These are phyloP conservation scores for Rugonectria rugulosa DNA, from an alignment of 2,329 filamentous ascomycete species.

Conservation along the genomic window DNA sequence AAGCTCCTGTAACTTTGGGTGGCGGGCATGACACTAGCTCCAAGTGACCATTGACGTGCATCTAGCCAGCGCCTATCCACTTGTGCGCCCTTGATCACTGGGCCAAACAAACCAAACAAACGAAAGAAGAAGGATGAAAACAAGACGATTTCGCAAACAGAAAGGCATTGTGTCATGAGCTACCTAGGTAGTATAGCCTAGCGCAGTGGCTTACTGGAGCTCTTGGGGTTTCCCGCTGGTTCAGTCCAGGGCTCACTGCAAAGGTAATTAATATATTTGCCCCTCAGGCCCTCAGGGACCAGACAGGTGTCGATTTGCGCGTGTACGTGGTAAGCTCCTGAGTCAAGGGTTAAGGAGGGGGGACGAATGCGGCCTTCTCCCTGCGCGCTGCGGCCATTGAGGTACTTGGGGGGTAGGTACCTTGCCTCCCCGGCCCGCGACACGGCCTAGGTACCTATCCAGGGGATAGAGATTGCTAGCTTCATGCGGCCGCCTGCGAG, in stretches of 20 bases:
- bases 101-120: neutral
- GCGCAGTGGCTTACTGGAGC: neutral
- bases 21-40: neutral
- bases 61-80: neutral
- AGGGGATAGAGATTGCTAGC: conserved; percentile 24
- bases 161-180: neutral
- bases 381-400: conserved; percentile 1
- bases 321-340: neutral
- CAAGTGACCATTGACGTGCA: neutral
- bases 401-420: conserved; percentile 18
- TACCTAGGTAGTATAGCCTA: neutral
- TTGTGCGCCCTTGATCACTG: neutral
- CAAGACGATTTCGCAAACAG: neutral
- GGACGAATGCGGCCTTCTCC: conserved; percentile 1
- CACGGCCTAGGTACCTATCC: conserved; percentile 6
- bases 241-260: neutral
- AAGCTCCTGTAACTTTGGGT: neutral
- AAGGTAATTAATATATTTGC: too few species aligned
- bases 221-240: neutral
- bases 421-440: neutral
- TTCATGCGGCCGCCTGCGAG: conserved; percentile 11
- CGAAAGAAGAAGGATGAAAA: neutral
- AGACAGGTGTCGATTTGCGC: neutral
- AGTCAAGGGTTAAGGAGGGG: neutral
- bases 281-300: conserved; percentile 1